Percentiles rank a stretch among this genome's conserved stretches.
These are phyloP conservation scores for Populus davidiana DNA, from an alignment of 345 rosid genomes.

Conservation along the genomic window DNA sequence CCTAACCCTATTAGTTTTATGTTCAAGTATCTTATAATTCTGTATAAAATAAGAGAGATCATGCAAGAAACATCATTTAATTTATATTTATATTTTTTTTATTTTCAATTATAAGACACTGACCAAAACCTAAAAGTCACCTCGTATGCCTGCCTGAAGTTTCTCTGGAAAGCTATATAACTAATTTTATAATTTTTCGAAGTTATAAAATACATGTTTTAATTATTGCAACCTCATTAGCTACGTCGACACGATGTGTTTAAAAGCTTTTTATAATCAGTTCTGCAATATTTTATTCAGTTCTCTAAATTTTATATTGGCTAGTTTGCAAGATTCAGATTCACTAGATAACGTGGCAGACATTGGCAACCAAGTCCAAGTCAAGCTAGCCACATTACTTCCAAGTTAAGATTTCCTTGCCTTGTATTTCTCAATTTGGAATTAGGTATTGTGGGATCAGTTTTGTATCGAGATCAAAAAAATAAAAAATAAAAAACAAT, in stretches of 20 bases:
- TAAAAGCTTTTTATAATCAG: neutral
- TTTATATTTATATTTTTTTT: too few relatives aligned
- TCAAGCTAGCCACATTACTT: slow-evolving; percentile 1
- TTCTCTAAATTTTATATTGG: neutral
- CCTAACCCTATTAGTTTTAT: too few relatives aligned
- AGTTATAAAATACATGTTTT: neutral
- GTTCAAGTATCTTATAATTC: too few relatives aligned
- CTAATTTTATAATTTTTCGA: too few relatives aligned
- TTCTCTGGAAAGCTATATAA: too few relatives aligned
- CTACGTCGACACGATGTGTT: neutral
- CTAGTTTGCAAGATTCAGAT: slow-evolving; percentile 4
- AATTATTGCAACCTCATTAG: neutral
- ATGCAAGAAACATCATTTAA: too few relatives aligned
- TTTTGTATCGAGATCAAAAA: too few relatives aligned
- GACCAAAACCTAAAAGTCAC: too few relatives aligned
- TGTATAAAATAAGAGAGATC: too few relatives aligned
- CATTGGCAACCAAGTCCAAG: neutral
- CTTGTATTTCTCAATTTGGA: neutral
- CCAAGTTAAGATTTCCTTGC: neutral
- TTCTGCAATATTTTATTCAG: neutral
- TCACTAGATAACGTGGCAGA: slow-evolving; percentile 3
- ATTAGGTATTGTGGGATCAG: too few relatives aligned
- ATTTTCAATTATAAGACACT: too few relatives aligned
- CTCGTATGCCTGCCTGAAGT: neutral
- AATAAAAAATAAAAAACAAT: too few relatives aligned